Percentiles rank a stretch among this genome's conserved stretches.
Evolutionary conservation across 192 early-diverging fungal genomes (phyloP).

Genomic region (Cladochytrium replicatum): DNA sequence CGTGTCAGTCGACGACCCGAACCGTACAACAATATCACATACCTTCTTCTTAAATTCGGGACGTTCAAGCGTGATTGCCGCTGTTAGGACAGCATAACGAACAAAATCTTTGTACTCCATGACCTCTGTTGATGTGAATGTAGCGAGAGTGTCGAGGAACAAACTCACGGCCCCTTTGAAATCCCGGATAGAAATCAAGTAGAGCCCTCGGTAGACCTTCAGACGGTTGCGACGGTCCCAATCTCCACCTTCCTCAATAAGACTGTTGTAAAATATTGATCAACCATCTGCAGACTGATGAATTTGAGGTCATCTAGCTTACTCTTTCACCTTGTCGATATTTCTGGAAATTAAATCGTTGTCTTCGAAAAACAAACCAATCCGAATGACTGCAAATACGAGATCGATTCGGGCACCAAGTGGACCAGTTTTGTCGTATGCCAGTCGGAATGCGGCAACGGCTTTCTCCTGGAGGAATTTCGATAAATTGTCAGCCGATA

Average conservation of each 20-base stretch:
- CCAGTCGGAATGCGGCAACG: conserved; percentile 65
- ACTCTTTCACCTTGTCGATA: conserved; percentile 71
- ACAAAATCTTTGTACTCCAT: conserved; percentile 98
- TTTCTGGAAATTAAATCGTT: conserved; percentile 65
- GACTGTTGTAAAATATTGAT: conserved; percentile 27
- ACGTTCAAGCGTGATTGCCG: conserved; percentile 74
- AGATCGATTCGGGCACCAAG: conserved; percentile 91
- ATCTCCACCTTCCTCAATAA: conserved; percentile 97
- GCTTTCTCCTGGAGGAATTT: conserved; percentile 63
- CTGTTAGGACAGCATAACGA: conserved; percentile 82
- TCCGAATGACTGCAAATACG: conserved; percentile 80
- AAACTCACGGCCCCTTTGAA: conserved; percentile 86
- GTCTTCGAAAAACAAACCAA: conserved; percentile 90
- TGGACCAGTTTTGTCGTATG: conserved; percentile 80
- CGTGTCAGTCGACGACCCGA: neutral
- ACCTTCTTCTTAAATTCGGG: conserved; percentile 94
- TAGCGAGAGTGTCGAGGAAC: conserved; percentile 90
- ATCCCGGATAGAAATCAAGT: conserved; percentile 86
- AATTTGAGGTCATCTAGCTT: conserved; percentile 28
- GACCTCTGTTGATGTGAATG: conserved; percentile 92
- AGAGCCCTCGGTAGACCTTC: conserved; percentile 92
- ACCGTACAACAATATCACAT: conserved; percentile 1
- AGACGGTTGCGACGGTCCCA: conserved; percentile 98
- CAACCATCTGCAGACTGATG: conserved; percentile 5
- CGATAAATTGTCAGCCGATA: neutral